Evolutionary conservation across 2,329 filamentous ascomycete genomes (phyloP).

Genomic region (Colletotrichum musicola): DNA sequence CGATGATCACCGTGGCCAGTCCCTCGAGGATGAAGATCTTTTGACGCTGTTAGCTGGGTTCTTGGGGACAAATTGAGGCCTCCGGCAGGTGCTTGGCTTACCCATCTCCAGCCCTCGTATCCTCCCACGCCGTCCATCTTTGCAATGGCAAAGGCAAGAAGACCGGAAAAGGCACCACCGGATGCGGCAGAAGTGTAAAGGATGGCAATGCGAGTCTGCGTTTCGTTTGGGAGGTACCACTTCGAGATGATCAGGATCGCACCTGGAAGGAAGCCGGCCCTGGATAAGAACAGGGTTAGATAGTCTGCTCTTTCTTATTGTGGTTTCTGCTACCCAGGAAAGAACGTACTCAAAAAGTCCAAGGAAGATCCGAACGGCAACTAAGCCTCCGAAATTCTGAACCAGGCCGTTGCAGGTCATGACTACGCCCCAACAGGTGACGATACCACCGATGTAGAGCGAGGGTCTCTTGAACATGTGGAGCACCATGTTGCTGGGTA

Average conservation of each 20-base stretch:
- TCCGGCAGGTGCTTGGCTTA: conserved; percentile 22
- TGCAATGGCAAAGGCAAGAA: conserved; percentile 58
- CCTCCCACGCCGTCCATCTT: conserved; percentile 60
- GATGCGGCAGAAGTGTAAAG: conserved; percentile 52
- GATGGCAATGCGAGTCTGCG: conserved; percentile 47
- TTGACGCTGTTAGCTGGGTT: not conserved
- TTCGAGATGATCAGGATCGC: conserved; percentile 49
- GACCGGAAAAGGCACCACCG: conserved; percentile 59
- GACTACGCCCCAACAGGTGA: conserved; percentile 51
- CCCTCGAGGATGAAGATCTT: conserved; percentile 68
- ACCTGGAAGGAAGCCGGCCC: conserved; percentile 49
- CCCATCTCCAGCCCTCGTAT: conserved; percentile 60
- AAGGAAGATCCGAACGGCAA: conserved; percentile 55
- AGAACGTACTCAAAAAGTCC: conserved; percentile 51
- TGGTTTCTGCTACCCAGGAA: not conserved
- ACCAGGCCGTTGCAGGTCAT: conserved; percentile 54
- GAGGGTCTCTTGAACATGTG: conserved; percentile 55
- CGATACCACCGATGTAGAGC: conserved; percentile 55
- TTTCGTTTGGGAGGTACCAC: conserved; percentile 50
- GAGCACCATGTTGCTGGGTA: conserved; percentile 56
- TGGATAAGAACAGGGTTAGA: conserved; percentile 24
- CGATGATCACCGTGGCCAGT: conserved; percentile 54
- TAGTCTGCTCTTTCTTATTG: not conserved
- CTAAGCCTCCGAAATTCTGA: conserved; percentile 54
- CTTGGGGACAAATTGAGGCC: not conserved